These are phyloP conservation scores for Kitagawia praeruptora DNA, from an alignment of 129 eudicot species.

Conservation along the genomic window DNA sequence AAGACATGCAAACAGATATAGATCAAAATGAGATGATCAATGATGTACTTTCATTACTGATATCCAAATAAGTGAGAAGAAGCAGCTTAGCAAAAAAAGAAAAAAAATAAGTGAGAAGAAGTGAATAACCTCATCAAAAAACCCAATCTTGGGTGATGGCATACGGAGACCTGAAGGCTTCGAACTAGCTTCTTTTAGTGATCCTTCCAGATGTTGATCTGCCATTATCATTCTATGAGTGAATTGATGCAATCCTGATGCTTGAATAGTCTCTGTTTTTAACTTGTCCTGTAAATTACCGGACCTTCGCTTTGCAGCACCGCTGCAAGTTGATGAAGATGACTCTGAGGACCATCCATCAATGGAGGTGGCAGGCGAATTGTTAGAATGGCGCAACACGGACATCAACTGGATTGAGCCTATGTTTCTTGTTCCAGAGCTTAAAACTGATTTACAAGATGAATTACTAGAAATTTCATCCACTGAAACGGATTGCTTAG, in stretches of 20 bases:
- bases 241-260: conserved; percentile 8
- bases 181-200: conserved; percentile 11
- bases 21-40: not conserved
- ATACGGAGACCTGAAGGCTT: conserved; percentile 56
- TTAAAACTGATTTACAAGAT: conserved; percentile 22
- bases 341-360: conserved; percentile 29
- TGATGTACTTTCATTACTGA: not conserved
- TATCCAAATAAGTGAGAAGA: not conserved
- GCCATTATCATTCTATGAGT: not conserved
- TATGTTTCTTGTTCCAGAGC: conserved; percentile 17
- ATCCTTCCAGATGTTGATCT: conserved; percentile 11
- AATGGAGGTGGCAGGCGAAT: conserved; percentile 33
- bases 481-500: too few species aligned
- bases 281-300: not conserved
- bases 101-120: not conserved
- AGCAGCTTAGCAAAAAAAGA: too few species aligned
- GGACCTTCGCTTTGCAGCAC: not conserved
- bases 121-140: conserved; percentile 56
- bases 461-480: conserved; percentile 21
- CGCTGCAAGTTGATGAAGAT: conserved; percentile 18
- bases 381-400: conserved; percentile 21
- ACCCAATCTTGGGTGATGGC: conserved; percentile 72
- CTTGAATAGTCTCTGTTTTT: not conserved
- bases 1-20: not conserved
- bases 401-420: conserved; percentile 27